phyloP scores from a whole-genome alignment of 1,284 basidiomycete genomes.

The Erythrobasidium hasegawianum region DNA sequence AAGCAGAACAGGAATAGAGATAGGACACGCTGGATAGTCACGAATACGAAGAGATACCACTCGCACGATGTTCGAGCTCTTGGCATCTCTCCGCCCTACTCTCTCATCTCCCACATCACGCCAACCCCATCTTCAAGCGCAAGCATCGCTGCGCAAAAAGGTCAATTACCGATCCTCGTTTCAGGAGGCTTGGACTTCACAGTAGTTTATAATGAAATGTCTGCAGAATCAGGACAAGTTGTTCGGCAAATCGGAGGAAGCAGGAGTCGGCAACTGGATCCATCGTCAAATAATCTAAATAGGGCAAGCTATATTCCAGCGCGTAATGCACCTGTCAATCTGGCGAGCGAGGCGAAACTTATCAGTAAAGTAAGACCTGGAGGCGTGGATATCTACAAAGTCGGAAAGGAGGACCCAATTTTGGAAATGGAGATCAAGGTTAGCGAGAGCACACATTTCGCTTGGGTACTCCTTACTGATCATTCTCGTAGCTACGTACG shows the following conservation, averaged over 20 bases:
- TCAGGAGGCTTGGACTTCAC: constrained; percentile 96
- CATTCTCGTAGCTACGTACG: too few relatives aligned
- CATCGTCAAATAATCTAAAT: neutral
- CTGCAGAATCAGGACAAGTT: too few relatives aligned
- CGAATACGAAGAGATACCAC: constrained; percentile 51
- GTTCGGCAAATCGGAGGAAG: constrained; percentile 48
- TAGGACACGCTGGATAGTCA: constrained; percentile 39
- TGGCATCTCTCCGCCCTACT: constrained; percentile 82
- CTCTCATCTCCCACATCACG: constrained; percentile 46
- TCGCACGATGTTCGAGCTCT: constrained; percentile 92
- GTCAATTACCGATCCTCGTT: constrained; percentile 74
- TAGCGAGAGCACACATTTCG: too few relatives aligned
- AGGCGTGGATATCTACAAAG: constrained; percentile 59
- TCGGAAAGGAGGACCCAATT: constrained; percentile 58
- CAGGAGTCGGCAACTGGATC: constrained; percentile 59
- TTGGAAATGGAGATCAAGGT: constrained; percentile 87
- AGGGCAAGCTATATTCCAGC: neutral
- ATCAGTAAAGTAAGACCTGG: constrained; percentile 70
- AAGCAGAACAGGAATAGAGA: constrained; percentile 8
- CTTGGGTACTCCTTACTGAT: too few relatives aligned
- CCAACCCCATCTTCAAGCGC: constrained; percentile 50
- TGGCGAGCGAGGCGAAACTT: constrained; percentile 56
- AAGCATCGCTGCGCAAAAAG: constrained; percentile 54
- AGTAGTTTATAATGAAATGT: constrained; percentile 74
- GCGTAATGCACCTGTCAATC: neutral